These are phyloP conservation scores for Posidonia oceanica DNA, from an alignment of 116 monocot species.

Conservation along the genomic window DNA sequence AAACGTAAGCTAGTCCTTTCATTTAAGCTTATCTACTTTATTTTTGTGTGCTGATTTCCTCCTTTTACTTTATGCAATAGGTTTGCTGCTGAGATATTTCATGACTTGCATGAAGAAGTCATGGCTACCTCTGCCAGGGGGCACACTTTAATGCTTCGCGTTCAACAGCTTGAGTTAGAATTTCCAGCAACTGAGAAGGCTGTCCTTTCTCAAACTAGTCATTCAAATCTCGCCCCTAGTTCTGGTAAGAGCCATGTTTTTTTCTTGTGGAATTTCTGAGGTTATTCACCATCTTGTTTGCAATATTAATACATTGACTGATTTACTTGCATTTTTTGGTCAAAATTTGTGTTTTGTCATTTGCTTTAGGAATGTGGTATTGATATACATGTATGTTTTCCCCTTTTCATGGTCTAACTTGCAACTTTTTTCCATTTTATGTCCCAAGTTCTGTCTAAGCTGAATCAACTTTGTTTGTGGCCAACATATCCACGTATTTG, in stretches of 20 bases:
- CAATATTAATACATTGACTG: too few species aligned
- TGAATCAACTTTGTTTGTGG: too few species aligned
- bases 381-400: too few species aligned
- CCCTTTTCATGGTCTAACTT: too few species aligned
- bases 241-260: conserved; percentile 8
- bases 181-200: conserved; percentile 68
- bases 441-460: too few species aligned
- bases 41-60: neutral
- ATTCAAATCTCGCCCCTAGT: neutral
- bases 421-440: too few species aligned
- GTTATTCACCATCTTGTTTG: neutral
- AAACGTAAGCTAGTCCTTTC: neutral
- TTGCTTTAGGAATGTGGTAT: too few species aligned
- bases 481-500: too few species aligned
- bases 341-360: too few species aligned
- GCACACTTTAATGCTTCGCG: conserved; percentile 64
- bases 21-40: neutral
- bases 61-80: conserved; percentile 18
- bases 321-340: too few species aligned
- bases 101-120: conserved; percentile 91
- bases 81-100: conserved; percentile 92
- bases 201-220: conserved; percentile 30
- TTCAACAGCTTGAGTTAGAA: conserved; percentile 83
- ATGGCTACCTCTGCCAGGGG: conserved; percentile 78
- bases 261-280: neutral